Conservation (phyloP, 164 flowering plant species). For the Liquidambar formosana region DNA sequence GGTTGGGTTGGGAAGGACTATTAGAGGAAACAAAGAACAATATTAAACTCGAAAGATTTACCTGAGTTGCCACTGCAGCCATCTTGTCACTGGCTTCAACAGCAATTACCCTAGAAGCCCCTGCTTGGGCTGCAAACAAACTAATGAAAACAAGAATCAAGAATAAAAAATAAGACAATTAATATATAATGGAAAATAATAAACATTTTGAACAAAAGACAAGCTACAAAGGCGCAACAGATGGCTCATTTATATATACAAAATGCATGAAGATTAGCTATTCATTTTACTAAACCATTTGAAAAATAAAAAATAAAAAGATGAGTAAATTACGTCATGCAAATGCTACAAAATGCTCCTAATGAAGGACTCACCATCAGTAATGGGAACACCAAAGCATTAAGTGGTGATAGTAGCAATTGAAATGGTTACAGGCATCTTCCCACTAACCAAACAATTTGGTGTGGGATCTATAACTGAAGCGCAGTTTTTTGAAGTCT, state of each 20-base stretch:
- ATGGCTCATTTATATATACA: not conserved
- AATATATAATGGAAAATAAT: not conserved
- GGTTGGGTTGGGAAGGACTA: not conserved
- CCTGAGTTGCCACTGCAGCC: slow-evolving; percentile 88
- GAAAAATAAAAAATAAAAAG: too few relatives aligned
- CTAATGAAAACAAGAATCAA: slow-evolving; percentile 42
- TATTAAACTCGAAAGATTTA: slow-evolving; percentile 16
- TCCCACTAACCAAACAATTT: too few relatives aligned
- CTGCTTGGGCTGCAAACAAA: slow-evolving; percentile 93
- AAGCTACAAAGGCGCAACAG: not conserved
- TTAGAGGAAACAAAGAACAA: not conserved
- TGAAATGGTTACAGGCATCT: too few relatives aligned
- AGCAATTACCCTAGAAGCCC: slow-evolving; percentile 86
- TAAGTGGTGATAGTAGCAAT: too few relatives aligned
- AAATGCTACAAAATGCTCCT: too few relatives aligned
- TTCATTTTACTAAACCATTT: too few relatives aligned
- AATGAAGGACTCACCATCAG: too few relatives aligned
- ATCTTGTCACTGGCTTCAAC: slow-evolving; percentile 94
- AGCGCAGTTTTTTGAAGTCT: too few relatives aligned
- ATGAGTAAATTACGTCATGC: too few relatives aligned
- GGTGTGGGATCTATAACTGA: too few relatives aligned
- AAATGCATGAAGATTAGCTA: too few relatives aligned
- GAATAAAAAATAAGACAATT: not conserved
- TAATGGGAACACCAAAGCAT: too few relatives aligned
- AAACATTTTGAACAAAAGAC: not conserved